phyloP scores from a whole-genome alignment of 2,329 filamentous ascomycete species.

The Colletotrichum tabaci region DNA sequence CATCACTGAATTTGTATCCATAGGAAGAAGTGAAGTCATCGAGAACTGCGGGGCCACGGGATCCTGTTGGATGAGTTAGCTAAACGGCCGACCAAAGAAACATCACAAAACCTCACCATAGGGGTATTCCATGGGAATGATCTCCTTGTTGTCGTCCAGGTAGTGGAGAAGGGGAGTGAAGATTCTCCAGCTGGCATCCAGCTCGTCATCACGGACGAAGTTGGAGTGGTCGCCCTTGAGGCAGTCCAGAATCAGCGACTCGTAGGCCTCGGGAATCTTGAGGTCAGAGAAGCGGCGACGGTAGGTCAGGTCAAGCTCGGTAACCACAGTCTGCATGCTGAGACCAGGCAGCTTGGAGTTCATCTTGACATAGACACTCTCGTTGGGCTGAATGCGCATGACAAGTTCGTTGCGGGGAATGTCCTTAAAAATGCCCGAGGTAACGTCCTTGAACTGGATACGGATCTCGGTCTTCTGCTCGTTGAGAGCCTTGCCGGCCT shows the following conservation, averaged over 20 bases:
- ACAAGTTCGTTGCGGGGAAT: conserved; percentile 99
- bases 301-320: conserved; percentile 98
- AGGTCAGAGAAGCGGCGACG: conserved; percentile 98
- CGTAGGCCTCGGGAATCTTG: conserved; percentile 99
- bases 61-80: conserved; percentile 73
- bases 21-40: conserved; percentile 99
- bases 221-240: conserved; percentile 99
- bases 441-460: conserved; percentile 99
- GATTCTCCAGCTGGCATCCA: conserved; percentile 98
- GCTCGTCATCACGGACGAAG: conserved; percentile 96
- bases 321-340: conserved; percentile 99
- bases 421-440: conserved; percentile 99
- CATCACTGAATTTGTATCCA: conserved; percentile 98
- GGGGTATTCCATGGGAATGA: conserved; percentile 99
- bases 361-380: conserved; percentile 99
- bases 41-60: conserved; percentile 93
- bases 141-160: conserved; percentile 99
- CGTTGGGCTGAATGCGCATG: conserved; percentile 99
- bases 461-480: conserved; percentile 99
- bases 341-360: conserved; percentile 99
- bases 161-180: conserved; percentile 98
- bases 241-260: conserved; percentile 96
- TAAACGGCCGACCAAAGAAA: background rate
- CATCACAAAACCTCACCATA: conserved; percentile 79
- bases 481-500: conserved; percentile 98